Base-by-base conservation (phyloP, 352 stramenopile species). In the Phytophthora agathidicida region DNA sequence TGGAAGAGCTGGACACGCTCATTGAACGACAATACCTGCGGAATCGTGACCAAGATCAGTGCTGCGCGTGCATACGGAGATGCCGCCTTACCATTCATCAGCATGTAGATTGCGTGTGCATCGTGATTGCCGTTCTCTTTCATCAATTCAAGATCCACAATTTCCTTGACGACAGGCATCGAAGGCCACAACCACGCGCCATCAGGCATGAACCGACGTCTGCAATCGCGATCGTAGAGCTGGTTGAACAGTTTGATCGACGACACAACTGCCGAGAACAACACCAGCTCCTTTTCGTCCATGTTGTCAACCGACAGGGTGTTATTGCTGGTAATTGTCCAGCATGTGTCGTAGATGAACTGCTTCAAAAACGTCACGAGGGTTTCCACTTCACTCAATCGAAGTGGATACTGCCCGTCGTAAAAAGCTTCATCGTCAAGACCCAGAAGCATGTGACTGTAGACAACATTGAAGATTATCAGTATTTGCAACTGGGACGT, bases 181-280 rank as follows among this genome's bases (percentile, higher is more conserved):
- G 81, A 73, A 10, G 84, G 81, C 84, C 84, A 93, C 31, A 91
- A 45, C 83, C 83, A 93, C 13, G 71, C 64, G 26, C 59, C 64
- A 2, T 79, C 72, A 8, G 49, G 13, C 33, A 77, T 70, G 51
- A 89, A 86, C 8, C 57, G 59, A 16, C 75, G 76, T 22, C 82
- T 74, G 26, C 71, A 86, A 43, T 92, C 77, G 1, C 84, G 84
- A 49, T 88, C 82, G 42, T 89, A 91, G 8, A 94, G 63, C 52
- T 91, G 82, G 49, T 94, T 94, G 49, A 89, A 92, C 9, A 94
- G 65, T 60, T 88, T 88, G 8, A 92, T 68, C 1, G 80, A 80
- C 1, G 79, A 83, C 27, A 82, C 80, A 23, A 91, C 68, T 0
- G 67, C 49, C 1, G 77, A 64, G 28, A 93, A 83, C 13, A 82